Conservation (phyloP, 2,329 filamentous ascomycete genomes). For the Raffaelea deltoideospora region DNA sequence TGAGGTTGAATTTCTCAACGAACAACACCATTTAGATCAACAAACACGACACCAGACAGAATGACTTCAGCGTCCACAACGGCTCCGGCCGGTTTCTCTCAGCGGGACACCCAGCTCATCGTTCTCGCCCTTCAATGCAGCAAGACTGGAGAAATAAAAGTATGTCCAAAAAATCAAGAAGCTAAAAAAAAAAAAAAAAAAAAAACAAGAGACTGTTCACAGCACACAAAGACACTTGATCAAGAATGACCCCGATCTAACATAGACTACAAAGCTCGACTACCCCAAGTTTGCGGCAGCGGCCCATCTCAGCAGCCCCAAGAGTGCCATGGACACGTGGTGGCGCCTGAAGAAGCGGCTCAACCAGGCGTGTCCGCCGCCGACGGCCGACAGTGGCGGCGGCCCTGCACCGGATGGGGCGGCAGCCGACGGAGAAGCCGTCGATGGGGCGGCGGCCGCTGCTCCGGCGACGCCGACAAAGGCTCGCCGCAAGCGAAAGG, state of each 20-base stretch:
- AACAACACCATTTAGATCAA: background rate
- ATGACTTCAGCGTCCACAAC: too few species aligned
- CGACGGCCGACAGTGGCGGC: background rate
- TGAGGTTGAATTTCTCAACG: background rate
- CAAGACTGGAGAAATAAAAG: slow-evolving; percentile 2
- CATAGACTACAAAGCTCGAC: slow-evolving; percentile 1
- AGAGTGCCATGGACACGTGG: slow-evolving; percentile 3
- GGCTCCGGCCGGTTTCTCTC: background rate
- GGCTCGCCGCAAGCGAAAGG: too few species aligned
- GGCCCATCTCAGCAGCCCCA: background rate
- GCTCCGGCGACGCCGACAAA: too few species aligned
- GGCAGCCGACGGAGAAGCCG: too few species aligned
- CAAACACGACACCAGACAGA: background rate
- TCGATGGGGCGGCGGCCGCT: too few species aligned
- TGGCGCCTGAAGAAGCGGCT: slow-evolving; percentile 5
- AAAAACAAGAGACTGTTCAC: too few species aligned
- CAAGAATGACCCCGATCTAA: too few species aligned
- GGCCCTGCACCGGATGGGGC: too few species aligned
- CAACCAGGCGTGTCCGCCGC: background rate
- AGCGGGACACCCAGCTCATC: slow-evolving; percentile 1
- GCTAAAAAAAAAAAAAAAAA: too few species aligned
- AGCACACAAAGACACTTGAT: too few species aligned
- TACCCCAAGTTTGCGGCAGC: slow-evolving; percentile 1
- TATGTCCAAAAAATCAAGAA: too few species aligned
- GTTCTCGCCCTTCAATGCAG: slow-evolving; percentile 3